phyloP scores from a whole-genome alignment of 139 green algal species.

The Tetradesmus obliquus region DNA sequence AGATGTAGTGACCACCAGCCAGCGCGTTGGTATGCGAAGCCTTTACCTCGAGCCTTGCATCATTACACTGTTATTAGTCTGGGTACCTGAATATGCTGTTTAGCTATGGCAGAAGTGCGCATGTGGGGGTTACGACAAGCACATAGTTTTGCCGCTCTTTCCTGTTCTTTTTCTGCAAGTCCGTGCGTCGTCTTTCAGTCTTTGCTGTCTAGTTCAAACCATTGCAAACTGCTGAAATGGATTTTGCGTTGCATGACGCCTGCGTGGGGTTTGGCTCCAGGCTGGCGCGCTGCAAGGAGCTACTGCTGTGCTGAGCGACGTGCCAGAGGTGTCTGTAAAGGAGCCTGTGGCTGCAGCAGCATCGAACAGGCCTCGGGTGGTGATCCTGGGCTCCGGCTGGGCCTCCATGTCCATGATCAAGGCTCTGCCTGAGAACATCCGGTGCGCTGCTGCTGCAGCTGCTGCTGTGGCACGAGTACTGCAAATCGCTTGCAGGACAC shows the following conservation, averaged over 20 bases:
- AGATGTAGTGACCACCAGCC: not conserved
- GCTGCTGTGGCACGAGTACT: not conserved
- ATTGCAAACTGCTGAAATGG: too few species aligned
- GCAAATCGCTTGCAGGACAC: too few species aligned
- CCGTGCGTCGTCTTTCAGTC: not conserved
- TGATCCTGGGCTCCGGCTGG: constrained; percentile 93
- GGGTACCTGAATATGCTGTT: not conserved
- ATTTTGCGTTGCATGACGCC: not conserved
- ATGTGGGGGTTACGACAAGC: not conserved
- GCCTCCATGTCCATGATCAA: constrained; percentile 67
- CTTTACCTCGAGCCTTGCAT: not conserved
- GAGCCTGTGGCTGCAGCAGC: not conserved
- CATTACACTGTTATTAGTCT: not conserved
- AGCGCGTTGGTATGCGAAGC: not conserved
- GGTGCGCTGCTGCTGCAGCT: not conserved
- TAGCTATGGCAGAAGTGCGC: not conserved
- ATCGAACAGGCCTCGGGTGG: constrained; percentile 52
- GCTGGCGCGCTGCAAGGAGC: not conserved
- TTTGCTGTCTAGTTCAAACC: too few species aligned
- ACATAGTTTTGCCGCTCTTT: not conserved
- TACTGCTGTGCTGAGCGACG: not conserved
- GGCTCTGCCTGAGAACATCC: not conserved
- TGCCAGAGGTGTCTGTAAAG: not conserved
- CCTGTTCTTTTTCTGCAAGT: not conserved
- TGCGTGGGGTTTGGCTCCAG: not conserved